Evolutionary conservation across 495 filamentous ascomycete genomes (phyloP).

Genomic region (Penicillium longicatenatum): DNA sequence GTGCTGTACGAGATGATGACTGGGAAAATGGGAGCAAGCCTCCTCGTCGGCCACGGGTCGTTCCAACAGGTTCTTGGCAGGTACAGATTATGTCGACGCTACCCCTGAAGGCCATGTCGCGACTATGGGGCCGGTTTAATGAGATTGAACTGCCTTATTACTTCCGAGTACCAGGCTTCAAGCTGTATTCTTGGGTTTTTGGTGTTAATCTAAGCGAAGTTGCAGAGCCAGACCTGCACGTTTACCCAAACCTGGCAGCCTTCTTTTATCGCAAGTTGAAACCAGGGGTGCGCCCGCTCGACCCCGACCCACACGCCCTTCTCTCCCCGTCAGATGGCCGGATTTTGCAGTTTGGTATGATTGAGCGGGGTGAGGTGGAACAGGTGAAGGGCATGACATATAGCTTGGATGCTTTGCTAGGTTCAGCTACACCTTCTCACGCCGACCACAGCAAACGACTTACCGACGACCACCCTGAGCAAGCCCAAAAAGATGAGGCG

Average conservation of each 20-base stretch:
- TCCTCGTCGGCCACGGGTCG: slow-evolving; percentile 64
- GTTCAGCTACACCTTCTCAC: slow-evolving; percentile 54
- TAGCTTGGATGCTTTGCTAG: slow-evolving; percentile 87
- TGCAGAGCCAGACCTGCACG: slow-evolving; percentile 80
- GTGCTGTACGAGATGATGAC: slow-evolving; percentile 46
- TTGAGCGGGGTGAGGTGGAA: slow-evolving; percentile 92
- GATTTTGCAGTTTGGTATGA: slow-evolving; percentile 87
- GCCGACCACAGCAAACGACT: slow-evolving; percentile 45
- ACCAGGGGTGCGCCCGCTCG: slow-evolving; percentile 84
- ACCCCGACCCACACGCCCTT: slow-evolving; percentile 74
- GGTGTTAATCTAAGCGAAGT: slow-evolving; percentile 92
- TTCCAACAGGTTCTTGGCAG: slow-evolving; percentile 91
- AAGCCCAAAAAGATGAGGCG: slow-evolving; percentile 35
- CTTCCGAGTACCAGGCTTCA: slow-evolving; percentile 91
- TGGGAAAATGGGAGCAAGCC: slow-evolving; percentile 54
- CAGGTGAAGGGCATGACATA: slow-evolving; percentile 99
- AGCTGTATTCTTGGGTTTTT: slow-evolving; percentile 88
- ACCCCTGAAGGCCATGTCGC: slow-evolving; percentile 89
- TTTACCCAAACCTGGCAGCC: slow-evolving; percentile 87
- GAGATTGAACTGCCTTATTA: slow-evolving; percentile 89
- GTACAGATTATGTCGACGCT: slow-evolving; percentile 96
- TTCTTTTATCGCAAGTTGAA: slow-evolving; percentile 98
- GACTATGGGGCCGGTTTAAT: slow-evolving; percentile 94
- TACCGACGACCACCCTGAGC: slow-evolving; percentile 31
- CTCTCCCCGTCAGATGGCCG: slow-evolving; percentile 88